Percentiles rank a stretch among this genome's conserved stretches.
phyloP scores from a whole-genome alignment of 2,329 filamentous ascomycete genomes.

The Botrytis porri region DNA sequence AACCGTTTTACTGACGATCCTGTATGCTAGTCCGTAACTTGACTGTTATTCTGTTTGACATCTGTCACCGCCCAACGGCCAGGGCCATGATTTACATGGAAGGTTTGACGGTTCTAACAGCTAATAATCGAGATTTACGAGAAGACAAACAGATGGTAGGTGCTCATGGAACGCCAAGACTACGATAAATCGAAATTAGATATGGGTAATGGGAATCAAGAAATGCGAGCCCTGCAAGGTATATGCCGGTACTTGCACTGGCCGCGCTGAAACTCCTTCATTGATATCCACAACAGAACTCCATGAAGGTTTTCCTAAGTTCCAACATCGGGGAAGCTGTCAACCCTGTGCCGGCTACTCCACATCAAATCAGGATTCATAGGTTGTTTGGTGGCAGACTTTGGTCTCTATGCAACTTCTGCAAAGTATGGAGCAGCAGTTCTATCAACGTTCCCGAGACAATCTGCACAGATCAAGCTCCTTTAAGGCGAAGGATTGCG shows the following conservation, averaged over 20 bases:
- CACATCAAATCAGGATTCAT: background rate
- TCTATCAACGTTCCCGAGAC: slow-evolving; percentile 5
- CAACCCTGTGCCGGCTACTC: background rate
- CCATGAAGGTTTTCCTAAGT: background rate
- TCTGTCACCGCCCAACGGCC: background rate
- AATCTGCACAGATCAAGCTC: background rate
- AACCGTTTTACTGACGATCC: background rate
- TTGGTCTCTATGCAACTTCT: background rate
- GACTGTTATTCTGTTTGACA: background rate
- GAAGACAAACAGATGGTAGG: slow-evolving; percentile 15
- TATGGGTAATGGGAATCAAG: slow-evolving; percentile 12
- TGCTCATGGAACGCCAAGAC: slow-evolving; percentile 4
- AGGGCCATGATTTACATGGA: background rate
- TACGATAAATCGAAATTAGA: slow-evolving; percentile 8
- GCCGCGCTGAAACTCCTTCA: background rate
- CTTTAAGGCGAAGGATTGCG: background rate
- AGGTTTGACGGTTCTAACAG: background rate
- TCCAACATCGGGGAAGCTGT: background rate
- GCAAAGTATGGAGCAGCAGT: background rate
- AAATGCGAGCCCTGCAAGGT: slow-evolving; percentile 12
- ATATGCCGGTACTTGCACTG: slow-evolving; percentile 3
- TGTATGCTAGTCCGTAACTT: background rate
- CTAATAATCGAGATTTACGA: background rate
- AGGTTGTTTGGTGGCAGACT: background rate
- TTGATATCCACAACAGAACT: slow-evolving; percentile 7